Evolutionary conservation across 2,329 filamentous ascomycete genomes (phyloP), one percentile per base, ranked within the genome.

Genomic region (Microdochium bolleyi): DNA sequence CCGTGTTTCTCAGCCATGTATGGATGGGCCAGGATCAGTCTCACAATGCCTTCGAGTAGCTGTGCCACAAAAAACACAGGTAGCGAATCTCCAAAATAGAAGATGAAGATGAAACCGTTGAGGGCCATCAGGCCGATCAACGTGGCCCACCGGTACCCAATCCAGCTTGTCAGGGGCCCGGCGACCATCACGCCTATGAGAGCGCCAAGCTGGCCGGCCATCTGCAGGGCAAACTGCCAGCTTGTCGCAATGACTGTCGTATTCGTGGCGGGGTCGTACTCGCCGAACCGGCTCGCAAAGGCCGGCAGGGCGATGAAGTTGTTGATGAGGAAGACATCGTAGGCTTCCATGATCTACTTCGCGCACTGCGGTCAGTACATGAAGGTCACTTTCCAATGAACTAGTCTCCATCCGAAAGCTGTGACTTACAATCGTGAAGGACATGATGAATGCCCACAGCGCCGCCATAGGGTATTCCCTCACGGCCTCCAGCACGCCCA

Each of bases 311-410:
- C 79, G 44, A 84, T 66, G 64, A 85, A 85, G 54, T 79, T 76
- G 49, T 76, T 76, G 61, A 78, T 82, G 22, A 85, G 68, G 70
- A 85, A 84, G 56, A 84, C 77, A 63, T 74, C 74, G 71, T 82
- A 85, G 3, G 80, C 78, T 63, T 84, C 82, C 82, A 85, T 84
- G 59, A 83, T 80, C n/a, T n/a, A n/a, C n/a, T n/a, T n/a, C n/a
- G n/a, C n/a, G n/a, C n/a, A n/a, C n/a, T n/a, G n/a, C n/a, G n/a
- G n/a, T n/a, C n/a, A n/a, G n/a, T n/a, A n/a, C n/a, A n/a, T n/a
- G n/a, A n/a, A n/a, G n/a, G n/a, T n/a, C n/a, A n/a, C n/a, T n/a
- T n/a, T n/a, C n/a, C n/a, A n/a, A n/a, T n/a, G n/a, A n/a, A n/a
- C n/a, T n/a, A n/a, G n/a, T n/a, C n/a, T n/a, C n/a, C n/a, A n/a